Conservation (phyloP, 2,329 filamentous ascomycete species). For the Aureobasidium uvarum region DNA sequence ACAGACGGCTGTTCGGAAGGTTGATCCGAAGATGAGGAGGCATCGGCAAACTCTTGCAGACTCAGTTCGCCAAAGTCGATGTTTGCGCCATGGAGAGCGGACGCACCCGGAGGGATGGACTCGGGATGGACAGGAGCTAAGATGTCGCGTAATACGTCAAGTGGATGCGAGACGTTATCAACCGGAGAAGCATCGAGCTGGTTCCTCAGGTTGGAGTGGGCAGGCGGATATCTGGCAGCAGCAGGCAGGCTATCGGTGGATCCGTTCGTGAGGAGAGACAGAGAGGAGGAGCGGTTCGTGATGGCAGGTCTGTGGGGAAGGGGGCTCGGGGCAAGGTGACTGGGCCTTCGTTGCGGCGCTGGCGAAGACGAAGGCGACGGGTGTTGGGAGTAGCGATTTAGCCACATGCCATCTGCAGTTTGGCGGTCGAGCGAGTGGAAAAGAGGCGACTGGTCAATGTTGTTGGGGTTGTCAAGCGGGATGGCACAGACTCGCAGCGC, state of each 20-base stretch:
- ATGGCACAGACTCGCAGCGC: background rate
- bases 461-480: background rate
- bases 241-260: constrained; percentile 73
- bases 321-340: constrained; percentile 65
- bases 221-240: constrained; percentile 64
- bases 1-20: constrained; percentile 44
- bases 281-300: constrained; percentile 69
- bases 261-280: constrained; percentile 70
- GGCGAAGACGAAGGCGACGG: constrained; percentile 67
- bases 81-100: constrained; percentile 3
- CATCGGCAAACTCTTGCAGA: constrained; percentile 65
- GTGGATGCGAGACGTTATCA: constrained; percentile 63
- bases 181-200: constrained; percentile 50
- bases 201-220: constrained; percentile 62
- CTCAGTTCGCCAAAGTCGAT: constrained; percentile 73
- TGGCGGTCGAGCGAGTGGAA: background rate
- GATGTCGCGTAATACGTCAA: constrained; percentile 65
- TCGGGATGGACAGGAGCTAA: constrained; percentile 43
- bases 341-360: constrained; percentile 64
- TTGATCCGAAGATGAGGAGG: constrained; percentile 32
- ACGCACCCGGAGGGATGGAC: background rate
- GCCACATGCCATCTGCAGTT: constrained; percentile 65
- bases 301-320: constrained; percentile 66
- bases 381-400: constrained; percentile 78
- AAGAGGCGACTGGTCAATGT: background rate